These are phyloP conservation scores for Calocybe gangraenosa DNA, from an alignment of 768 basidiomycete species.

Conservation along the genomic window DNA sequence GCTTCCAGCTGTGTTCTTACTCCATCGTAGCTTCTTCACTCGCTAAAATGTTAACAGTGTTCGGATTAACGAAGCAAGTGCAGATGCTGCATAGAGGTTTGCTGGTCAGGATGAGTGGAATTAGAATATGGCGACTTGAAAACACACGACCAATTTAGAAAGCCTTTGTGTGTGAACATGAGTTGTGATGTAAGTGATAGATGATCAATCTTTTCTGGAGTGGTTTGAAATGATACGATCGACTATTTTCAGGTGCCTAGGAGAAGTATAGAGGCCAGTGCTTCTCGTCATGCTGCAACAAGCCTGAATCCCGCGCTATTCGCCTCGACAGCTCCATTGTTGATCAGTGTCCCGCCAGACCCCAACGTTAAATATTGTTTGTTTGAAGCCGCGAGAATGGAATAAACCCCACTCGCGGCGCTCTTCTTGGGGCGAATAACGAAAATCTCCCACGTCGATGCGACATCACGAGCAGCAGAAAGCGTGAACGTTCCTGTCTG, in stretches of 20 bases:
- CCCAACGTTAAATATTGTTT: slow-evolving; percentile 23
- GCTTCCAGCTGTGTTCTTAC: no score
- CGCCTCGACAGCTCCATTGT: slow-evolving; percentile 21
- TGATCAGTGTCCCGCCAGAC: slow-evolving; percentile 22
- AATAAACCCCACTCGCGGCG: slow-evolving; percentile 23
- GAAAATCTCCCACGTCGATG: slow-evolving; percentile 28
- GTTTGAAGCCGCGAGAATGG: slow-evolving; percentile 28
- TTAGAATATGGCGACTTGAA: no score
- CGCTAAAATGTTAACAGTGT: no score
- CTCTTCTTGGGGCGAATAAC: slow-evolving; percentile 21
- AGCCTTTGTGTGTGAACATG: no score
- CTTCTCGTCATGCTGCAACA: slow-evolving; percentile 7
- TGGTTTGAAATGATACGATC: not conserved
- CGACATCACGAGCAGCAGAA: slow-evolving; percentile 21
- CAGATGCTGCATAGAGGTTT: no score
- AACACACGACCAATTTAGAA: no score
- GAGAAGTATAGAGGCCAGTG: not conserved
- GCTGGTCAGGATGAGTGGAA: no score
- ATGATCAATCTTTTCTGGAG: not conserved
- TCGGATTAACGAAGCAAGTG: no score
- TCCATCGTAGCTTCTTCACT: no score
- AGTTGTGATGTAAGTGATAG: not conserved
- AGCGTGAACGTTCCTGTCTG: slow-evolving; percentile 22
- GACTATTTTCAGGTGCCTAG: not conserved
- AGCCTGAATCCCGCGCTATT: slow-evolving; percentile 24